phyloP scores from a whole-genome alignment of 2,329 filamentous ascomycete species.

The Fusarium nematophilum region DNA sequence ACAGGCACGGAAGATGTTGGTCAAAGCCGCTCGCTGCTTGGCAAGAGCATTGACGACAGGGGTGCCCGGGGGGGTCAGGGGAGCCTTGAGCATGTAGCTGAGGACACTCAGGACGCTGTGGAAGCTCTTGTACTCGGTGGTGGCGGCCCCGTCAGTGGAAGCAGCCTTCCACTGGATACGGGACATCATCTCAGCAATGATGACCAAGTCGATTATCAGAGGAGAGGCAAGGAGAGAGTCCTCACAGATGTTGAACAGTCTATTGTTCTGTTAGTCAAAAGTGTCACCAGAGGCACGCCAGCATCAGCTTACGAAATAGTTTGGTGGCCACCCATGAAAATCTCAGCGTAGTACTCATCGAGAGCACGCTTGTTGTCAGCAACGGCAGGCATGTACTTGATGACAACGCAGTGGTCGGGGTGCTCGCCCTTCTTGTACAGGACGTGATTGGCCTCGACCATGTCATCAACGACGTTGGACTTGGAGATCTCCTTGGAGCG shows the following conservation, averaged over 20 bases:
- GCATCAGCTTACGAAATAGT: constrained; percentile 78
- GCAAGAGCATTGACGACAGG: constrained; percentile 95
- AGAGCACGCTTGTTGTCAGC: constrained; percentile 99
- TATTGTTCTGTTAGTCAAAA: constrained; percentile 51
- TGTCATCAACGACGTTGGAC: constrained; percentile 99
- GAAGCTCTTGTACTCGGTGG: constrained; percentile 87
- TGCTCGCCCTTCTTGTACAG: constrained; percentile 94
- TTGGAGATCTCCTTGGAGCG: constrained; percentile 99
- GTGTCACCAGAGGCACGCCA: neutral
- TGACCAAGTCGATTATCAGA: constrained; percentile 94
- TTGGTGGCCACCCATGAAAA: constrained; percentile 98
- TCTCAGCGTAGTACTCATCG: constrained; percentile 99
- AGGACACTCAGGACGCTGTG: constrained; percentile 96
- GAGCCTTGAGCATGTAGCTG: constrained; percentile 99
- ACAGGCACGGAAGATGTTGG: constrained; percentile 98
- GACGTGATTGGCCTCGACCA: constrained; percentile 95
- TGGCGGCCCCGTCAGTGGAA: constrained; percentile 61
- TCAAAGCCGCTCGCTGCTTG: constrained; percentile 94
- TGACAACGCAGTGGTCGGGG: constrained; percentile 97
- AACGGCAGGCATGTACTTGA: constrained; percentile 99
- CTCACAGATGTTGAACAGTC: constrained; percentile 98
- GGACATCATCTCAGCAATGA: constrained; percentile 98
- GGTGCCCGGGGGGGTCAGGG: constrained; percentile 91
- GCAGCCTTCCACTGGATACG: constrained; percentile 90
- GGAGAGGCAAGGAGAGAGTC: constrained; percentile 96